Evolutionary conservation across 2,329 filamentous ascomycete species (phyloP).

Genomic region (Aspergillus versicolor): DNA sequence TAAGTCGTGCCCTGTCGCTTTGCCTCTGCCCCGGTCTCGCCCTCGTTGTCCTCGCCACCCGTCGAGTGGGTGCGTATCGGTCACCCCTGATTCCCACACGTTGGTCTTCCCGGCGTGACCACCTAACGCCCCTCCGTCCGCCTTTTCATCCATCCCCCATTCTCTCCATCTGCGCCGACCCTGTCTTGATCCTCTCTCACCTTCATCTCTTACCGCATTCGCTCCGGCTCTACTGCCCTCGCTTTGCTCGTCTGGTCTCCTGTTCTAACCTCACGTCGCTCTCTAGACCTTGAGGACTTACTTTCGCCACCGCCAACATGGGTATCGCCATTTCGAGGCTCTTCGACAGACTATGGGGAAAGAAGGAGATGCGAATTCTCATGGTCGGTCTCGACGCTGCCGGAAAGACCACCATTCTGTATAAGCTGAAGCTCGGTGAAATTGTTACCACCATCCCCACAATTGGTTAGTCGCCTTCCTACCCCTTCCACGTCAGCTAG

Average conservation of each 20-base stretch:
- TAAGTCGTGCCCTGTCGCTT: constrained; percentile 9
- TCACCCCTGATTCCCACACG: constrained; percentile 21
- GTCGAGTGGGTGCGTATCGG: constrained; percentile 6
- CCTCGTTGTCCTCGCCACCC: not conserved
- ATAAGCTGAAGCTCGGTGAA: constrained; percentile 99
- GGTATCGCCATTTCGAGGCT: constrained; percentile 97
- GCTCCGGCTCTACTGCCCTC: not conserved
- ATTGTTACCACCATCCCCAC: constrained; percentile 99
- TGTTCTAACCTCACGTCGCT: constrained; percentile 22
- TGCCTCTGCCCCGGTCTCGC: constrained; percentile 1
- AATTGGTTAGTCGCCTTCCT: constrained; percentile 66
- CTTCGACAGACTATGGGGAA: constrained; percentile 94
- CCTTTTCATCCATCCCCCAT: constrained; percentile 16
- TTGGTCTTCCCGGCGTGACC: constrained; percentile 19
- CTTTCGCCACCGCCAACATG: constrained; percentile 64
- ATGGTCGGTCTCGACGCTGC: constrained; percentile 99
- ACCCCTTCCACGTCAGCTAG: constrained; percentile 3
- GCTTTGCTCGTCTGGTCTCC: constrained; percentile 1
- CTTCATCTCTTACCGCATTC: constrained; percentile 7
- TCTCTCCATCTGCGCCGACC: constrained; percentile 13
- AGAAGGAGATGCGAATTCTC: constrained; percentile 99
- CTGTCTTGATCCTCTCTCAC: constrained; percentile 1
- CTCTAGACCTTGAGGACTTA: constrained; percentile 20
- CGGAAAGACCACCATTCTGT: constrained; percentile 99
- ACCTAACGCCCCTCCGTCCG: constrained; percentile 17